Percentiles rank a stretch among this genome's conserved stretches.
Conservation (phyloP, 257 asterid species). For the Nyctanthes arbortristis region DNA sequence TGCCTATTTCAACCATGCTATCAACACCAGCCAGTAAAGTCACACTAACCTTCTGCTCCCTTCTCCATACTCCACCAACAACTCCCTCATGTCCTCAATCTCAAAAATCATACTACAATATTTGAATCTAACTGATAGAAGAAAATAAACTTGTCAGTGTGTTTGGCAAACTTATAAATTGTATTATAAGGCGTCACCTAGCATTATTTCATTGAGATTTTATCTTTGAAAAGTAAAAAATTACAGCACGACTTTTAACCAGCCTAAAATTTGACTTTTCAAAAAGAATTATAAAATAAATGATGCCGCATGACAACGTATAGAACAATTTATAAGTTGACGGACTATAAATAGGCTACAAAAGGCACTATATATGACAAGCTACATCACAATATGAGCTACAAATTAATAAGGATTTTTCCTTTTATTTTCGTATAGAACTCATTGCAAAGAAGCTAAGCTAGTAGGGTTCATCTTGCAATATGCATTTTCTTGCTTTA, state of each 20-base stretch:
- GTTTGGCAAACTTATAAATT: too few species aligned
- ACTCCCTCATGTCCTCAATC: neutral
- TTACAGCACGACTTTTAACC: too few species aligned
- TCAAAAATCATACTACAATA: neutral
- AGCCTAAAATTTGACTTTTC: too few species aligned
- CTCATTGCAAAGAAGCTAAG: neutral
- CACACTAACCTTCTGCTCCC: neutral
- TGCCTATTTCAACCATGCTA: neutral
- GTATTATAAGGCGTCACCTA: too few species aligned
- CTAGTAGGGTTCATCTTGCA: neutral
- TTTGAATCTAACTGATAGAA: neutral
- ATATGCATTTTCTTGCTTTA: neutral
- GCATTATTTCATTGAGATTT: too few species aligned
- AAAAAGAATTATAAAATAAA: too few species aligned
- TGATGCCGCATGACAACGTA: too few species aligned
- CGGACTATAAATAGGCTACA: too few species aligned
- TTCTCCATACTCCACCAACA: neutral
- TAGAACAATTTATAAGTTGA: too few species aligned
- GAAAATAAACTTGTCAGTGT: neutral
- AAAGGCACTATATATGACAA: too few species aligned
- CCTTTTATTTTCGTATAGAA: neutral
- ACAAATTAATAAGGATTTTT: neutral
- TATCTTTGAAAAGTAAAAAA: too few species aligned
- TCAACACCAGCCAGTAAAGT: neutral
- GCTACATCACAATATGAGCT: neutral